Evolutionary conservation across 148 eudicot genomes (phyloP), one percentile per base, ranked within the genome.

Genomic region (Tetragonia tetragonoides): DNA sequence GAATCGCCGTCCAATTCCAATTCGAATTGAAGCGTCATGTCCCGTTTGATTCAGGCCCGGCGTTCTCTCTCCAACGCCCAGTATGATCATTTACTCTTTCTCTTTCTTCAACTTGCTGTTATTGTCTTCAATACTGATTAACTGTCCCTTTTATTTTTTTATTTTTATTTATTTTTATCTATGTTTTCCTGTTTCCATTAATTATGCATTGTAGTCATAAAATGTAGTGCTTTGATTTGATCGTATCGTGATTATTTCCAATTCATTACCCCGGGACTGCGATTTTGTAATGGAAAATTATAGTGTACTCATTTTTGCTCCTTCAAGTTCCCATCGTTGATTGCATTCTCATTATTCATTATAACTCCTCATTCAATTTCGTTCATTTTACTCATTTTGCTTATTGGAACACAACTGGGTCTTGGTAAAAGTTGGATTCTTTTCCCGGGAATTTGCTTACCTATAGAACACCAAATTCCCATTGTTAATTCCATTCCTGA

Each of bases 1-100:
- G n/a, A 7, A 7, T 12, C 49, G 20, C 34, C 9, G 24, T 28
- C 68, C 68, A 41, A 0, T 20, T 12, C 12, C 24, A 7, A n/a
- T 72, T 41, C 72, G 40, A 63, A 40, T 18, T 46, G 1, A 5
- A 10, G 10, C 73, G 54, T 53, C 76, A 89, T 89, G 92, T 89
- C 86, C 65, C 90, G 92, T 60, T 77, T 87, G 74, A 86, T 89
- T 72, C 80, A 82, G 11, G 82, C 85, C 16, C 83, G 85, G 28
- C 57, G 28, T 38, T 79, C 79, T 64, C 81, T 84, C 66, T 87
- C 85, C 76, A 82, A 79, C 81, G 65, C 84, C 75, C 66, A 76
- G 89, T 89, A 75, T 57, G 84, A 69, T 70, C 66, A 47, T 41
- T 10, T 66, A 15, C 38, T 61, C 63, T 34, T 15, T 39, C 20